Conservation (phyloP, 768 basidiomycete genomes). For the Hypholoma sublateritium region DNA sequence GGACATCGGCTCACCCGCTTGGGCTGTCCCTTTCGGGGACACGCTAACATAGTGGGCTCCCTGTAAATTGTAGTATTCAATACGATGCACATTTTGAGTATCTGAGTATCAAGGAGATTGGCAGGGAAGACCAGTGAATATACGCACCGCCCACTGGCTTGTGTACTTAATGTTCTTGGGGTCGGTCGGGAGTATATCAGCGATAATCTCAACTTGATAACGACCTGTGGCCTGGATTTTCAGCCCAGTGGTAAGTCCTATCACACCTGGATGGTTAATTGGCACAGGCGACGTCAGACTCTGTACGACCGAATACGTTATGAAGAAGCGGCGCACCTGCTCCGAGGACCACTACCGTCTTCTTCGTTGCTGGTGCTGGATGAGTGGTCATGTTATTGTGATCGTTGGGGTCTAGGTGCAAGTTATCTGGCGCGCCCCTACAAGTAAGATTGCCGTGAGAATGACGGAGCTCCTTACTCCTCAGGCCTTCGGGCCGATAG, state of each 20-base stretch:
- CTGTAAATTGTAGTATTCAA: slow-evolving; percentile 37
- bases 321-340: slow-evolving; percentile 11
- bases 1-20: slow-evolving; percentile 42
- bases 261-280: slow-evolving; percentile 51
- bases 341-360: slow-evolving; percentile 39
- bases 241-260: slow-evolving; percentile 75
- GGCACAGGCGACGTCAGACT: not conserved
- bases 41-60: slow-evolving; percentile 78
- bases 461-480: not conserved
- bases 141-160: slow-evolving; percentile 76
- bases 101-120: not conserved
- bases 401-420: not conserved
- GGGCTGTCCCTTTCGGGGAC: slow-evolving; percentile 38
- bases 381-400: not conserved
- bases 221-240: slow-evolving; percentile 59
- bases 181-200: slow-evolving; percentile 70
- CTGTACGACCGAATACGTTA: not conserved
- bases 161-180: slow-evolving; percentile 67
- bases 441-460: slow-evolving; percentile 20
- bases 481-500: not conserved
- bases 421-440: not conserved
- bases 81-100: not conserved
- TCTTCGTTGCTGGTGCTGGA: slow-evolving; percentile 2
- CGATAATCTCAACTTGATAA: slow-evolving; percentile 67
- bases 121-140: too few species aligned